A percentile compares a stretch with the other conserved stretches of the same genome.
phyloP scores from a whole-genome alignment of 1,284 basidiomycete species.

The Xanthoconium separans region DNA sequence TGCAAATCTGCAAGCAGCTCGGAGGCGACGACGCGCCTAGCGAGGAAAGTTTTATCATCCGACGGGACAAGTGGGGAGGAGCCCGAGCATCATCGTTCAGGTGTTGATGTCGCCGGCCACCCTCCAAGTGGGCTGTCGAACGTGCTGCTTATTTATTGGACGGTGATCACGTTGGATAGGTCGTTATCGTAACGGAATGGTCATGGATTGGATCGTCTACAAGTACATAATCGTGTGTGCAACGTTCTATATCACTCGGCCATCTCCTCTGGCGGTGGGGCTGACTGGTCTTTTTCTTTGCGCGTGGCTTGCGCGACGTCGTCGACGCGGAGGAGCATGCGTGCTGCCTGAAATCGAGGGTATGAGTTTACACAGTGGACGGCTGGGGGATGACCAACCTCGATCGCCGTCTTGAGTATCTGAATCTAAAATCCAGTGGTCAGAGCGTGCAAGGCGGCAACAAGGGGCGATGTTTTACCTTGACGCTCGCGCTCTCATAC shows the following conservation, averaged over 20 bases:
- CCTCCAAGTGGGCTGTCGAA: not conserved
- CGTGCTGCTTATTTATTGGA: slow-evolving; percentile 13
- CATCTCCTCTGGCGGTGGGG: slow-evolving; percentile 58
- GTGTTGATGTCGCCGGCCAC: no score
- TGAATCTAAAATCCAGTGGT: slow-evolving; percentile 86
- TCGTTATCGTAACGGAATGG: slow-evolving; percentile 13
- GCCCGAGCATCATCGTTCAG: slow-evolving; percentile 88
- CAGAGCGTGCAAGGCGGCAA: no score
- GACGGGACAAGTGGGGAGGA: slow-evolving; percentile 91
- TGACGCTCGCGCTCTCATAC: slow-evolving; percentile 95
- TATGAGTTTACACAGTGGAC: not conserved
- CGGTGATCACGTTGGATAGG: slow-evolving; percentile 7
- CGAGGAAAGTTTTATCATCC: no score
- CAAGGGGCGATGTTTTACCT: slow-evolving; percentile 52
- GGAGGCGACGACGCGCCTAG: slow-evolving; percentile 24
- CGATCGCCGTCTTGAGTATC: slow-evolving; percentile 96
- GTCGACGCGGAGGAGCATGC: slow-evolving; percentile 87
- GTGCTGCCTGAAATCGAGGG: slow-evolving; percentile 60
- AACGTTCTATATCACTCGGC: slow-evolving; percentile 18
- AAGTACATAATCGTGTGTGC: not conserved
- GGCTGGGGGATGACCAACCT: slow-evolving; percentile 46
- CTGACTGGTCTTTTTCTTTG: slow-evolving; percentile 55
- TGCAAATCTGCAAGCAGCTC: slow-evolving; percentile 23
- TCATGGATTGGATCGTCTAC: slow-evolving; percentile 2
- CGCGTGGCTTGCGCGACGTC: slow-evolving; percentile 89